phyloP scores from a whole-genome alignment of 2,329 filamentous ascomycete species.

The Colletotrichum brevisporum region DNA sequence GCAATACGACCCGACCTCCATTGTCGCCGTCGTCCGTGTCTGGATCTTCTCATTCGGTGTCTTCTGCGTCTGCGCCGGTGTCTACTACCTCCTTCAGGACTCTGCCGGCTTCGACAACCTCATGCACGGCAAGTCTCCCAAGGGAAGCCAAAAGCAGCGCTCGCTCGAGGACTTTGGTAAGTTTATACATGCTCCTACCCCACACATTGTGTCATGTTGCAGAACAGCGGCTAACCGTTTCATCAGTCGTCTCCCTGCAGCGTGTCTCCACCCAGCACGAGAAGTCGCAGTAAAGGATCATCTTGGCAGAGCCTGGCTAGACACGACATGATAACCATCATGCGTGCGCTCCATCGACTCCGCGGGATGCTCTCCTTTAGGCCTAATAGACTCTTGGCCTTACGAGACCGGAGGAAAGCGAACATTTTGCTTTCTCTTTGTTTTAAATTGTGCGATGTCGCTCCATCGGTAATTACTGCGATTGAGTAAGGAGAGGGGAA shows the following conservation, averaged over 20 bases:
- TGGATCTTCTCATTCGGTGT: conserved; percentile 94
- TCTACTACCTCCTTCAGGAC: conserved; percentile 84
- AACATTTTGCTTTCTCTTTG: conserved; percentile 38
- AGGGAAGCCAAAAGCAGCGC: conserved; percentile 86
- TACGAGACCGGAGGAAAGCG: conserved; percentile 33
- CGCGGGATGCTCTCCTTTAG: conserved; percentile 27
- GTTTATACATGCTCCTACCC: conserved; percentile 68
- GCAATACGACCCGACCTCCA: conserved; percentile 74
- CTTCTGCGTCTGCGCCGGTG: conserved; percentile 85
- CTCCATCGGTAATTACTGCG: conserved; percentile 41
- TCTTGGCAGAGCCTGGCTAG: conserved; percentile 21
- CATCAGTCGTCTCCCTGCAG: conserved; percentile 85
- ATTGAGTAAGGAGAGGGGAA: conserved; percentile 29
- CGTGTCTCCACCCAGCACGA: conserved; percentile 93
- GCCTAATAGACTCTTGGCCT: conserved; percentile 35
- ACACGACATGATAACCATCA: not conserved
- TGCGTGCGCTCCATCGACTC: conserved; percentile 5
- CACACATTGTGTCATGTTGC: conserved; percentile 14
- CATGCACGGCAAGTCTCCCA: conserved; percentile 90
- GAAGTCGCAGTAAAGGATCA: conserved; percentile 76
- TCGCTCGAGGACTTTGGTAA: conserved; percentile 83
- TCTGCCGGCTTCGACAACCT: conserved; percentile 89
- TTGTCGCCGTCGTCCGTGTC: conserved; percentile 88
- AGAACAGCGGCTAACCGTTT: conserved; percentile 61
- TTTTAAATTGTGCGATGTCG: conserved; percentile 42